Base-by-base conservation (phyloP, 2,329 filamentous ascomycete species). In the Didymella keratinophila region DNA sequence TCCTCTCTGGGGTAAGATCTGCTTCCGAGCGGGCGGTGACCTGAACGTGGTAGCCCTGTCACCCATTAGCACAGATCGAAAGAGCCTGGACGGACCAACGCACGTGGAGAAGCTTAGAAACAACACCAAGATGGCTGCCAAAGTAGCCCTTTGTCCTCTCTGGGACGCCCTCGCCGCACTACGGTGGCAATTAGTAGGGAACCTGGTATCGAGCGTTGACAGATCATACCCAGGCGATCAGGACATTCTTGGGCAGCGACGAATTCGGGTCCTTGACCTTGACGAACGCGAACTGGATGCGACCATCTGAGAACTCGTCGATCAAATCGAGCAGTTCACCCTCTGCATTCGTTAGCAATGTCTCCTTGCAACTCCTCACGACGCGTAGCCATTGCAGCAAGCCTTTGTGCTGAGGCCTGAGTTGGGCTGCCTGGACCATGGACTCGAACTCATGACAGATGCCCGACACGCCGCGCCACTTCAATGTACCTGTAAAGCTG, bases 81-180 rank as follows among this genome's bases (percentile, higher is more conserved):
- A 37, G 25, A 27, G 14, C 36, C 67, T 62, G 2, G 30, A 30
- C 9, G 28, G 43, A n/a, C 25, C 12, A 23, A 73, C 80, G 49
- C 74, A 89, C 88, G 80, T 97, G 93, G 41, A 99, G 86, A 67
- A 97, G 84, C 79, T 97, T 97, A 62, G 93, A 89, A 36, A 98
- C 93, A 46, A 92, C 89, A 60, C 90, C 89, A 46, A 95, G 82
- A 79, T 99, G 94, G 80, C 93, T 97, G 66, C 92, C 97, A 76
- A 99, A 99, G 80, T 98, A 98, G 65, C 95, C 95, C 80, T 98
- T 99, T 61, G 94, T 98, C 71, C 94, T 86, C 80, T 99, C 95
- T n/a, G 95, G 95, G 16, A 99, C 95, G 69, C 95, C 95, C 74
- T 96, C 94, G 66, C 95, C 95, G 77, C 95, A 99, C 90, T 84